Evolutionary conservation across 164 flowering plant species (phyloP), one percentile per base, ranked within the genome.

Genomic region (Cinnamomum micranthum): DNA sequence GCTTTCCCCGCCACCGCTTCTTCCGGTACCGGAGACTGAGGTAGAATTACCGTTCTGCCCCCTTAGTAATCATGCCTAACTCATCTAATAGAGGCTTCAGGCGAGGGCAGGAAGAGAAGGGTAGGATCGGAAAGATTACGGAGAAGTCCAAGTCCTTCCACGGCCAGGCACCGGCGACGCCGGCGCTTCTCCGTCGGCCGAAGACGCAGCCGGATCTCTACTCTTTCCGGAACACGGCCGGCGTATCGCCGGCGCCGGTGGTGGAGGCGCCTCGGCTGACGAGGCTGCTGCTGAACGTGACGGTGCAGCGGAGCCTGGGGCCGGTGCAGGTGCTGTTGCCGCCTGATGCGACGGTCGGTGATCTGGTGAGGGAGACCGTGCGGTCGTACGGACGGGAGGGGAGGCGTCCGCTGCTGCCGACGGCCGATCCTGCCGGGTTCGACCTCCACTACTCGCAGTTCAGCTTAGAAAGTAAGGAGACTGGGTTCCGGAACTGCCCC

Each of bases 401-500:
- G 3, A 84, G 99, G 31, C 87, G 95, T 41, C 97, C 97, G 23
- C 74, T 87, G n/a, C 73, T 92, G 27, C 80, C 84, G 6, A 64
- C 86, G 3, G 41, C 75, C 24, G 88, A 88, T 9, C 74, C 93
- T 1, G 64, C 82, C 4, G 78, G 73, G 0, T 92, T 88, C 79
- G 90, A 84, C 71, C 96, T 95, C 75, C 99, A 95, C 79, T 93
- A 95, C 59, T 93, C 99, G 7, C 95, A 91, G 77, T 95, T 95
- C 76, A 90, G 93, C 82, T 79, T 95, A 77, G 98, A 95, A 82
- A 87, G 99, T 95, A 87, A 88, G 91, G 24, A 23, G 9, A 50
- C 22, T 28, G 47, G 10, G 19, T 55, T 55, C 60, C 60, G n/a
- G 1, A 0, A 41, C 47, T 41, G 10, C 47, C 6, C 11, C 47